A percentile compares a stretch with the other conserved stretches of the same genome.
phyloP scores from a whole-genome alignment of 2,329 filamentous ascomycete species.

The Davidsoniella australis region DNA sequence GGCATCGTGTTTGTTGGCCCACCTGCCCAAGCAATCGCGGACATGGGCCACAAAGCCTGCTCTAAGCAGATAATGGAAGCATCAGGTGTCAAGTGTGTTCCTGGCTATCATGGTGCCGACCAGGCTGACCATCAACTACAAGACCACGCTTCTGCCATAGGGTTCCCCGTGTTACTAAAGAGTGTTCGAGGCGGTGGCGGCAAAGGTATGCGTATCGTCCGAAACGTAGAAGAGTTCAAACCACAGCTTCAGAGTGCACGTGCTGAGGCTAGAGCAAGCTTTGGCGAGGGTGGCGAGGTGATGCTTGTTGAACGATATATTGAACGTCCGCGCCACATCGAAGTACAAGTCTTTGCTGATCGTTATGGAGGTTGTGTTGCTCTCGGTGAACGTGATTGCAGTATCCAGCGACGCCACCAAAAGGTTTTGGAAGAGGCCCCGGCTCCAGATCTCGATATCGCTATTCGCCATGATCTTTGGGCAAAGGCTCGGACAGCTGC shows the following conservation, averaged over 20 bases:
- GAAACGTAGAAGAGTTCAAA: conserved; percentile 49
- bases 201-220: conserved; percentile 68
- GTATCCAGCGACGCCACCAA: conserved; percentile 71
- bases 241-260: conserved; percentile 55
- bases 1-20: conserved; percentile 91
- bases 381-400: conserved; percentile 80
- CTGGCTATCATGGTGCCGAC: conserved; percentile 80
- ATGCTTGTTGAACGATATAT: conserved; percentile 78
- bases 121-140: conserved; percentile 50
- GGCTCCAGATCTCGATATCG: conserved; percentile 47
- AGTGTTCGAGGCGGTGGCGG: conserved; percentile 67
- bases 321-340: conserved; percentile 63
- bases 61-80: conserved; percentile 94
- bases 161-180: conserved; percentile 60
- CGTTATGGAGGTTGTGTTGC: conserved; percentile 60
- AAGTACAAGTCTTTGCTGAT: conserved; percentile 83
- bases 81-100: conserved; percentile 90
- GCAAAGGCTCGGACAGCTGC: conserved; percentile 47
- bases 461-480: conserved; percentile 44
- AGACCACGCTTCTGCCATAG: conserved; percentile 52
- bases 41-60: conserved; percentile 86
- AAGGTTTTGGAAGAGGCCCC: conserved; percentile 86
- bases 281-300: conserved; percentile 62
- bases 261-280: conserved; percentile 59
- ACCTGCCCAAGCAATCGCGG: conserved; percentile 61